phyloP scores from a whole-genome alignment of 2,329 filamentous ascomycete genomes.

The Xylariaceae sp. region DNA sequence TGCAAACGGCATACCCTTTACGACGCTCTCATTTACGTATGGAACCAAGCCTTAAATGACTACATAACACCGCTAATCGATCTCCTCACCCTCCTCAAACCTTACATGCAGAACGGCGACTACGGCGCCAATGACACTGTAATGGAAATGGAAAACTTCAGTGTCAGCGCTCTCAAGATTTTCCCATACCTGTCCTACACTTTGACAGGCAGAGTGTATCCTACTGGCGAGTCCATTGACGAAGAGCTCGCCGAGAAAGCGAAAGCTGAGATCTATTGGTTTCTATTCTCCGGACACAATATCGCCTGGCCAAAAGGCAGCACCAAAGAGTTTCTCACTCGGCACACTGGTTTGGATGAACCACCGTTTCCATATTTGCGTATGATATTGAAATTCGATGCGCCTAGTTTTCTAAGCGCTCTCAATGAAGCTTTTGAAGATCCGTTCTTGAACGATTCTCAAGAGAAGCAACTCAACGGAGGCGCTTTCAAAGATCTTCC shows the following conservation, averaged over 20 bases:
- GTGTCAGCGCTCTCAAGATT: slow-evolving; percentile 78
- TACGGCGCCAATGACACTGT: slow-evolving; percentile 50
- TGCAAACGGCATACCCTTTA: slow-evolving; percentile 92
- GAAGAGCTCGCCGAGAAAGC: slow-evolving; percentile 72
- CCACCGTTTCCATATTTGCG: slow-evolving; percentile 83
- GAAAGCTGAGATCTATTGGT: slow-evolving; percentile 88
- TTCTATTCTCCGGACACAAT: slow-evolving; percentile 82
- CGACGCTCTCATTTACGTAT: slow-evolving; percentile 93
- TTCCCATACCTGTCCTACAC: slow-evolving; percentile 94
- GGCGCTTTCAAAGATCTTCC: slow-evolving; percentile 50
- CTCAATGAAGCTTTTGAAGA: slow-evolving; percentile 98
- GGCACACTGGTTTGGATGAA: slow-evolving; percentile 54
- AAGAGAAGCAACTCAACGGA: slow-evolving; percentile 59
- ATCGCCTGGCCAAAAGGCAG: slow-evolving; percentile 71
- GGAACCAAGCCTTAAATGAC: slow-evolving; percentile 86
- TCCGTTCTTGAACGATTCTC: slow-evolving; percentile 79
- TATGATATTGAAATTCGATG: slow-evolving; percentile 82
- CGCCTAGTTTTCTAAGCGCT: slow-evolving; percentile 88
- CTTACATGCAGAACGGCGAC: slow-evolving; percentile 55
- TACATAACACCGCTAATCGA: slow-evolving; percentile 90
- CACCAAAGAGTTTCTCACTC: slow-evolving; percentile 59
- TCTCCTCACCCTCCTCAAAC: slow-evolving; percentile 67
- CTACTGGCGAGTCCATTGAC: slow-evolving; percentile 72
- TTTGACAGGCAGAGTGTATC: slow-evolving; percentile 87
- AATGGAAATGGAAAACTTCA: slow-evolving; percentile 59